phyloP scores from a whole-genome alignment of 768 basidiomycete species.

The Russula compacta region DNA sequence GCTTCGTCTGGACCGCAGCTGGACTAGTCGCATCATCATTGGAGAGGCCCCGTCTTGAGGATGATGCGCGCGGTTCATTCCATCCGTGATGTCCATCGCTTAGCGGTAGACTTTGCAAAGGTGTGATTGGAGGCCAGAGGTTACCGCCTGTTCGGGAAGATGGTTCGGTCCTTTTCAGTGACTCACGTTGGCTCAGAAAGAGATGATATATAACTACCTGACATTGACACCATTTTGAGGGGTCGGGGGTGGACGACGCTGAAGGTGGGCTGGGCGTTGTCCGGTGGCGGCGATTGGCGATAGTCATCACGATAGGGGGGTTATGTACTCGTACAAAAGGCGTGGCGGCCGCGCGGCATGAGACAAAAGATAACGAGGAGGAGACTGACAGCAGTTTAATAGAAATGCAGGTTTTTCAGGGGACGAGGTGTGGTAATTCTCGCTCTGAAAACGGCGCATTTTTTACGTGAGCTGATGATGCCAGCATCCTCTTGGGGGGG shows the following conservation, averaged over 20 bases:
- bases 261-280: not conserved
- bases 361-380: not conserved
- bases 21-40: not conserved
- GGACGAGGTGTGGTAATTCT: not conserved
- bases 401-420: not conserved
- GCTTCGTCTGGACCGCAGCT: not conserved
- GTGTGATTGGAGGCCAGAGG: not conserved
- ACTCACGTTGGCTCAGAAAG: not conserved
- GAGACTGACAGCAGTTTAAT: not conserved
- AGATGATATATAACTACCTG: not conserved
- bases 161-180: not conserved
- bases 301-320: too few species aligned
- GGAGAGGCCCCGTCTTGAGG: not conserved
- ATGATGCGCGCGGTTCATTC: not conserved
- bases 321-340: not conserved
- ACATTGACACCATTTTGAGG: not conserved
- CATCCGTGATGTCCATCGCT: too few species aligned
- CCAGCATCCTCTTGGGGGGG: too few species aligned
- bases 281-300: not conserved
- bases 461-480: not conserved
- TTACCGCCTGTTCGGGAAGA: not conserved
- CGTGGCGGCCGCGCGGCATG: not conserved
- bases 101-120: not conserved
- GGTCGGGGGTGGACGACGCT: not conserved
- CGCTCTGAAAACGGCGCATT: not conserved